These are phyloP conservation scores for Solanum tarijense DNA, from an alignment of 257 asterid species.

Conservation along the genomic window DNA sequence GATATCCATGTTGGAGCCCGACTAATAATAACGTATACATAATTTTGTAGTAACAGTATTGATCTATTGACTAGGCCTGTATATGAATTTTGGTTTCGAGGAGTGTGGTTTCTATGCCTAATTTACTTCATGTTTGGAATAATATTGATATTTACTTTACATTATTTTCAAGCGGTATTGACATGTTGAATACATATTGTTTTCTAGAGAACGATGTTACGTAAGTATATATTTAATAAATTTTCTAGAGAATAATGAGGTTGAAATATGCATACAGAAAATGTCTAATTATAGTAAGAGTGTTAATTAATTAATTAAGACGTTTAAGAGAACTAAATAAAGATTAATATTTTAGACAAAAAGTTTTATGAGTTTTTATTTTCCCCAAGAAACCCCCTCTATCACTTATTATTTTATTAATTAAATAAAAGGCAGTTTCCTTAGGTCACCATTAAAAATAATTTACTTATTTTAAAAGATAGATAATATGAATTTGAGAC, in stretches of 20 bases:
- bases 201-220: neutral
- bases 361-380: neutral
- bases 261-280: neutral
- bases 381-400: neutral
- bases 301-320: neutral
- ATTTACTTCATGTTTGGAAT: neutral
- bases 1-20: too few species aligned
- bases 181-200: neutral
- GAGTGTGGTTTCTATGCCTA: neutral
- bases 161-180: neutral
- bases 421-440: neutral
- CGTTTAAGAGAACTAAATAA: neutral
- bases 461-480: neutral
- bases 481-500: neutral
- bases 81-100: neutral
- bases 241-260: neutral
- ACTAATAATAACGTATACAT: too few species aligned
- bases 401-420: neutral
- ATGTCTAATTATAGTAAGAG: neutral
- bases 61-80: neutral
- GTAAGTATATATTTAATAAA: too few species aligned
- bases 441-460: neutral
- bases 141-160: neutral
- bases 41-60: rapidly evolving
- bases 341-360: too few species aligned